phyloP scores from a whole-genome alignment of 225 moss, liverwort and hornwort genomes.

The Neckera pumila region DNA sequence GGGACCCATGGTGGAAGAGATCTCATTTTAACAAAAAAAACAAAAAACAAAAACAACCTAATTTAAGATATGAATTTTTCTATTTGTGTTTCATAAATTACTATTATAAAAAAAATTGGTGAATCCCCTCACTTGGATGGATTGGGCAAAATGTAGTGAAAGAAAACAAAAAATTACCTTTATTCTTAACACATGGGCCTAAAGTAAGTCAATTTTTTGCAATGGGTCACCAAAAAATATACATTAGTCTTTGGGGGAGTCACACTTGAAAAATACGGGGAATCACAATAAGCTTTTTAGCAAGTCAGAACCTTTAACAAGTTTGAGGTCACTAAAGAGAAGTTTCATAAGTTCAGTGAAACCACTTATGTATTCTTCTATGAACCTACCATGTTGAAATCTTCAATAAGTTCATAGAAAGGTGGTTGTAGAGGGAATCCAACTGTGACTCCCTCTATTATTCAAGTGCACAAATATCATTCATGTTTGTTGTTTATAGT shows the following conservation, averaged over 20 bases:
- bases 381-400: background rate
- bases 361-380: background rate
- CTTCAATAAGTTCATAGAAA: accelerated
- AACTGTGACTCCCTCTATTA: accelerated
- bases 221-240: too few species aligned
- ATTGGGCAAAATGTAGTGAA: background rate
- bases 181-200: background rate
- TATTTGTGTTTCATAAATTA: too few species aligned
- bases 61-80: too few species aligned
- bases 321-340: background rate
- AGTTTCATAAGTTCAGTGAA: accelerated
- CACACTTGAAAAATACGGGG: background rate
- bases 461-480: background rate
- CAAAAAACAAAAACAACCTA: too few species aligned
- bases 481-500: background rate
- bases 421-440: accelerated
- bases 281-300: accelerated
- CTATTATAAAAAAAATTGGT: too few species aligned
- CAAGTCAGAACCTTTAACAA: accelerated
- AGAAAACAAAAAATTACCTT: accelerated
- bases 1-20: accelerated
- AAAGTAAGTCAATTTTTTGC: accelerated
- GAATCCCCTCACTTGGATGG: background rate
- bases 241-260: background rate
- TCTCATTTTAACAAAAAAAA: too few species aligned